Base-by-base conservation (phyloP, 805 yeast species). In the Candida nitratophila region DNA sequence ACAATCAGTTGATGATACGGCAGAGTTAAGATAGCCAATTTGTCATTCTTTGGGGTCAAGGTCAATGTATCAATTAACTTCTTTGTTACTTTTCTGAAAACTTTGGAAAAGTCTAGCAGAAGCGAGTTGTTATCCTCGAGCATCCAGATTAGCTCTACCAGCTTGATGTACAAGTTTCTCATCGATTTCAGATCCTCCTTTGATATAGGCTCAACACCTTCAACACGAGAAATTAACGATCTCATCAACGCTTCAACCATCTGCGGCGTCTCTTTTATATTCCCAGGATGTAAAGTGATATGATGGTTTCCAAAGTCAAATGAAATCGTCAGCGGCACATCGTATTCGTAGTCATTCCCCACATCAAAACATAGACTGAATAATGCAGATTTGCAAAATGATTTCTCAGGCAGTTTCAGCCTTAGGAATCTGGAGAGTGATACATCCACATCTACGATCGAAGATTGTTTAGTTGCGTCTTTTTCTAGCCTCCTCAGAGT, bases 81-180 rank as follows among this genome's bases (percentile, higher is more conserved):
- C 12, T 43, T 31, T 27, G 50, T 42, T 1, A 48, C 44, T 10
- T 44, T 43, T 10, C 54, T 36, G 9, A 59, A 21, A 5, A 51
- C 39, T 26, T 41, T 50, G 0, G 59, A 50, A 24, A 57, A 42
- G 20, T 39, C 35, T 4, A 45, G 39, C 11, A 61, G 30, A 15
- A 49, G 49, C 2, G 35, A 24, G 20, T 37, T 1, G 32, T 12
- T 22, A 43, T 47, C 35, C 27, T 47, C 45, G 11, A 58, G 27
- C 27, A 48, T 53, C 58, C 61, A 59, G 2, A 50, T 26, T n/a
- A 60, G 37, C 41, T 55, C 59, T 5, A 55, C 27, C 19, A 60
- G 16, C 24, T 54, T 44, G 7, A 61, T 58, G 32, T 58, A 50
- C 7, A 50, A 40, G 35, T 52, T 54, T 36, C 65, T 47, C 1